A percentile compares a stretch with the other conserved stretches of the same genome.
Conservation (phyloP, 1,139 yeast genomes). For the Protomyces gravidus region DNA sequence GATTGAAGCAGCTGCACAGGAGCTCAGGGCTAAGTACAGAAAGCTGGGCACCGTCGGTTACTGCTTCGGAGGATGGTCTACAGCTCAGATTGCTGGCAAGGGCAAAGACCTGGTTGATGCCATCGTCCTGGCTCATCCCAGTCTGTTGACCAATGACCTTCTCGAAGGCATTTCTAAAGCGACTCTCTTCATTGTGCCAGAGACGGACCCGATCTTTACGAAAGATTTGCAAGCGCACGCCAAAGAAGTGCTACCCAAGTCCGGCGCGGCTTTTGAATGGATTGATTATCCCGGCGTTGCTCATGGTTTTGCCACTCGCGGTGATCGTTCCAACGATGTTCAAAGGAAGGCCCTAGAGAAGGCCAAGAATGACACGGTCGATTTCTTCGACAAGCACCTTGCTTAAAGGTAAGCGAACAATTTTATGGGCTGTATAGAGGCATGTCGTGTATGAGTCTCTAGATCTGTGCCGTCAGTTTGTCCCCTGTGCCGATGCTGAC, state of each 20-base stretch:
- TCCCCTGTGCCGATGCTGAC: not conserved
- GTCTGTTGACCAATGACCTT: constrained; percentile 2
- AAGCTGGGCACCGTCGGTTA: not conserved
- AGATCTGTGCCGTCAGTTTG: too few relatives aligned
- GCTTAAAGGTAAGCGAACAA: not conserved
- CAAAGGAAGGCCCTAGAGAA: constrained; percentile 3
- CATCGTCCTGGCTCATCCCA: constrained; percentile 1
- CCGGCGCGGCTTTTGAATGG: not conserved
- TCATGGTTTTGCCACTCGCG: constrained; percentile 12
- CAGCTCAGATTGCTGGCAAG: not conserved
- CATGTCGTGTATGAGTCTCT: too few relatives aligned
- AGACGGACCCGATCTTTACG: not conserved
- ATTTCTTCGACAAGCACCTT: not conserved
- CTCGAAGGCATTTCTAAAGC: not conserved
- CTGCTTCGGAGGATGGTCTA: constrained; percentile 12
- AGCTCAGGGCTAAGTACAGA: not conserved
- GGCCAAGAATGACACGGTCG: not conserved
- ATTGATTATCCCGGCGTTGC: not conserved
- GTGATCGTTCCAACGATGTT: constrained; percentile 3
- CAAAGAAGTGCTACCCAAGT: not conserved
- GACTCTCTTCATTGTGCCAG: not conserved
- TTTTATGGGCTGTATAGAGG: constrained; percentile 1
- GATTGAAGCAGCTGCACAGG: not conserved
- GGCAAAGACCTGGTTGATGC: not conserved
- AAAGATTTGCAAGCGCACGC: not conserved